Conservation (phyloP, 345 rosid genomes). For the Dovyalis caffra region DNA sequence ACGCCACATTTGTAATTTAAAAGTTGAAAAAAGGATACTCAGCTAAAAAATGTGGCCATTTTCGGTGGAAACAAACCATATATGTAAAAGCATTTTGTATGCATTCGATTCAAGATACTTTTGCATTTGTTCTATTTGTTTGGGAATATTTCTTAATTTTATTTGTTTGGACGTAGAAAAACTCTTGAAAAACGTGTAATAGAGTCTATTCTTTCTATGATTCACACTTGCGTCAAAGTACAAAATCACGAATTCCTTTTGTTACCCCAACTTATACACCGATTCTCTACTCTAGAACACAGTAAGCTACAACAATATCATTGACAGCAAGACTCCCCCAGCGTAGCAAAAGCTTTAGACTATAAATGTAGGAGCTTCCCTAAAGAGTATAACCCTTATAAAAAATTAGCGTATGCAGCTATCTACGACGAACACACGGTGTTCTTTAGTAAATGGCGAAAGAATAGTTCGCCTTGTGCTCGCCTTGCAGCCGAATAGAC, state of each 20-base stretch:
- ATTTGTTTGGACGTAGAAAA: background rate
- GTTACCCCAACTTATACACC: no score
- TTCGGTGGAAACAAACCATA: background rate
- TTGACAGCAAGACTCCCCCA: no score
- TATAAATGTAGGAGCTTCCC: background rate
- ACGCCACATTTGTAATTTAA: background rate
- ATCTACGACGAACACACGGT: constrained; percentile 35
- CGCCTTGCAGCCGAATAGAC: constrained; percentile 29
- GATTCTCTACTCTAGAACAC: no score
- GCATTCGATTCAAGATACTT: background rate
- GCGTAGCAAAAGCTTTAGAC: no score
- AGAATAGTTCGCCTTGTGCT: constrained; percentile 50
- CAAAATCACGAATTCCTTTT: no score
- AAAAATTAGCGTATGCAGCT: constrained; percentile 21
- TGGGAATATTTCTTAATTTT: background rate
- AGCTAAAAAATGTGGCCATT: background rate
- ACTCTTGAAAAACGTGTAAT: background rate
- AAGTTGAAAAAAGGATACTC: background rate
- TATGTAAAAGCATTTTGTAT: no score
- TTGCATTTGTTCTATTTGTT: background rate
- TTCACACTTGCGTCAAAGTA: no score
- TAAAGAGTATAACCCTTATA: background rate
- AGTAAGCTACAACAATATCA: no score
- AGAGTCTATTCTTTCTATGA: no score
- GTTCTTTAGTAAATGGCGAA: constrained; percentile 57